A percentile compares a stretch with the other conserved stretches of the same genome.
These are phyloP conservation scores for Martensiomyces pterosporus DNA, from an alignment of 192 early-diverging fungal species.

Conservation along the genomic window DNA sequence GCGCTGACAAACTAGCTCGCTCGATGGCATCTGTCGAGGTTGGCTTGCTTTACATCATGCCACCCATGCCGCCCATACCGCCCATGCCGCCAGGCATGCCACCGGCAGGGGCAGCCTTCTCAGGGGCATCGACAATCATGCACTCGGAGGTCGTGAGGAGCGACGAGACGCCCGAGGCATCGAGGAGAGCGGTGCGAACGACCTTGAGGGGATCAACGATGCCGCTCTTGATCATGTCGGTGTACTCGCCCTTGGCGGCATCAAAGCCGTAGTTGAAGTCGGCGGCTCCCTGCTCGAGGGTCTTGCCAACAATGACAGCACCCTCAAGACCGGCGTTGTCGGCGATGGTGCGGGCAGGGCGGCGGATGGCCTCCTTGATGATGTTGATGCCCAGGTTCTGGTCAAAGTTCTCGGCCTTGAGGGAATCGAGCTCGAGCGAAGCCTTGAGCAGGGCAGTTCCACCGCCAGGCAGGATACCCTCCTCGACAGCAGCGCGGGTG, in stretches of 20 bases:
- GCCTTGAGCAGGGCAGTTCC: constrained; percentile 97
- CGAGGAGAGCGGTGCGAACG: constrained; percentile 94
- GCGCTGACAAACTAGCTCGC: no score
- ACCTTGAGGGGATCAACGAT: constrained; percentile 99
- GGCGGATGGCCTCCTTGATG: constrained; percentile 88
- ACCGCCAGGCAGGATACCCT: constrained; percentile 98
- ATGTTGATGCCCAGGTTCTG: constrained; percentile 98
- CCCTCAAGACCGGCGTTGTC: constrained; percentile 98
- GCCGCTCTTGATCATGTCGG: constrained; percentile 95
- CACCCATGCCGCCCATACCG: constrained; percentile 63
- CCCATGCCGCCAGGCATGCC: constrained; percentile 65
- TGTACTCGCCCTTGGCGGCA: constrained; percentile 87
- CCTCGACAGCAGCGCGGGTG: constrained; percentile 98
- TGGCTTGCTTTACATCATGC: constrained; percentile 41
- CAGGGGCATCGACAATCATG: constrained; percentile 96
- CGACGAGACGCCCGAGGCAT: constrained; percentile 95
- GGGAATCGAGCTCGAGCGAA: constrained; percentile 67
- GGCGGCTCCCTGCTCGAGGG: constrained; percentile 71
- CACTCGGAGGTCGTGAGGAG: constrained; percentile 97
- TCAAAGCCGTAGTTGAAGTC: constrained; percentile 95
- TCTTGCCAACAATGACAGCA: constrained; percentile 90
- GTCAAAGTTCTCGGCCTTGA: constrained; percentile 98
- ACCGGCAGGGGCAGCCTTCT: constrained; percentile 58
- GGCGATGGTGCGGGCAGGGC: constrained; percentile 91
- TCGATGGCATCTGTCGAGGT: no score